These are phyloP conservation scores for Colletotrichum neosansevieriae DNA, from an alignment of 2,329 filamentous ascomycete species.

Conservation along the genomic window DNA sequence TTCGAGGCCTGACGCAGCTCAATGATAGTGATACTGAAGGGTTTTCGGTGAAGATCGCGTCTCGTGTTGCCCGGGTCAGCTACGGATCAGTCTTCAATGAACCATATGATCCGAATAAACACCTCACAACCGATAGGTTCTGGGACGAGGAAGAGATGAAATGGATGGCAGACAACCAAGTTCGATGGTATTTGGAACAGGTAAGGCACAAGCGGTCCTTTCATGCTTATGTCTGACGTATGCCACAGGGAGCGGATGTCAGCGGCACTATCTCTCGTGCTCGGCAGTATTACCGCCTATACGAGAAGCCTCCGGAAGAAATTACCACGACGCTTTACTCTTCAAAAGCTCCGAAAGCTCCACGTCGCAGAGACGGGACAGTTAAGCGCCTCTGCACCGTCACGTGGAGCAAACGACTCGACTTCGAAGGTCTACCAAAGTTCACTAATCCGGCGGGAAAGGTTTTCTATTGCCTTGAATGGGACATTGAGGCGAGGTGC, in stretches of 20 bases:
- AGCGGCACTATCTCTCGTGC: neutral
- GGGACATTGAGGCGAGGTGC: constrained; percentile 41
- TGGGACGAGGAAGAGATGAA: constrained; percentile 21
- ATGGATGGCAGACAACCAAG: constrained; percentile 42
- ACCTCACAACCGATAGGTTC: constrained; percentile 18
- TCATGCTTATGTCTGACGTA: constrained; percentile 21
- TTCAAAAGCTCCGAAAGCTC: constrained; percentile 1
- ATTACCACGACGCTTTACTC: constrained; percentile 31
- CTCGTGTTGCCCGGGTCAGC: constrained; percentile 46
- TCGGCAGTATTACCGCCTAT: rapidly evolving
- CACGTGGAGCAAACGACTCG: constrained; percentile 38
- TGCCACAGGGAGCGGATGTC: constrained; percentile 18
- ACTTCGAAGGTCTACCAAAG: constrained; percentile 26
- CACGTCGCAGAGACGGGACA: rapidly evolving
- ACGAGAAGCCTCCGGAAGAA: neutral
- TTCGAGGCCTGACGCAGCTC: constrained; percentile 42
- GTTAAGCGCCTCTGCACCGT: constrained; percentile 42
- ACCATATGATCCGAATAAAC: constrained; percentile 12
- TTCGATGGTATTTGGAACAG: constrained; percentile 47
- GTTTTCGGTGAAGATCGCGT: constrained; percentile 2
- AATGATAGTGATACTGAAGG: neutral
- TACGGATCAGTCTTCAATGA: constrained; percentile 40
- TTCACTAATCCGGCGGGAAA: constrained; percentile 39
- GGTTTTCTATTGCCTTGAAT: constrained; percentile 22
- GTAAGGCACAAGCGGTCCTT: constrained; percentile 24